Evolutionary conservation across 176 grass and related monocot genomes (phyloP), one percentile per base, ranked within the genome.

Genomic region (Triticum timopheevii): DNA sequence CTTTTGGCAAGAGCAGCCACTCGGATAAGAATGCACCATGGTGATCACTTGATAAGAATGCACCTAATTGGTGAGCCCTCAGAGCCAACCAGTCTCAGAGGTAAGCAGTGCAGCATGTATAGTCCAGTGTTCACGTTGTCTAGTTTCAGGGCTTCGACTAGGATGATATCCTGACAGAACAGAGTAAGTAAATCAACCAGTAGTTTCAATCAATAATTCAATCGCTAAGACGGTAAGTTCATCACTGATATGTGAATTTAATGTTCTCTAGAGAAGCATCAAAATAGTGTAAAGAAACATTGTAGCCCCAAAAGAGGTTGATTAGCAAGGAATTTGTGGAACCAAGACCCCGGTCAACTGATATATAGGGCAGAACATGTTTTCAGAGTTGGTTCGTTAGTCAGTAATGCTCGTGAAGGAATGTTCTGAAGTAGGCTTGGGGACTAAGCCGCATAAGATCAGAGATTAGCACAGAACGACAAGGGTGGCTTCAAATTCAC

Each of bases 91-190:
- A 94, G 83, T 80, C 88, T 88, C 24, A 94, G 80, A 59, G 94
- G 94, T 82, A 97, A 87, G 88, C 94, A 97, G n/a, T 92, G 90
- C 61, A 97, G 35, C 78, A 42, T 86, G 88, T 94, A 97, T 85
- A 94, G 49, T 80, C 94, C 94, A 58, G 88, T 25, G 50, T 80
- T 82, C 70, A 94, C 73, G 30, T 88, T 72, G 11, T 94, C 94
- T 88, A 97, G 77, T 56, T 94, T 97, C 45, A 97, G 85, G 73
- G 82, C 90, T 97, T 97, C 92, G 20, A 97, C 84, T 50, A 88
- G 86, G n/a, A 94, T 97, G 11, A 97, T 94, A 54, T 87, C 92
- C 92, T 94, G 87, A 82, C 24, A 87, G 16, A 54, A 54, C 50
- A 54, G 16, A 54, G 58, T 52, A 84, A 36, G 20, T n/a, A 81